Base-by-base conservation (phyloP, 192 early-diverging fungal genomes). In the Coemansia sp. region DNA sequence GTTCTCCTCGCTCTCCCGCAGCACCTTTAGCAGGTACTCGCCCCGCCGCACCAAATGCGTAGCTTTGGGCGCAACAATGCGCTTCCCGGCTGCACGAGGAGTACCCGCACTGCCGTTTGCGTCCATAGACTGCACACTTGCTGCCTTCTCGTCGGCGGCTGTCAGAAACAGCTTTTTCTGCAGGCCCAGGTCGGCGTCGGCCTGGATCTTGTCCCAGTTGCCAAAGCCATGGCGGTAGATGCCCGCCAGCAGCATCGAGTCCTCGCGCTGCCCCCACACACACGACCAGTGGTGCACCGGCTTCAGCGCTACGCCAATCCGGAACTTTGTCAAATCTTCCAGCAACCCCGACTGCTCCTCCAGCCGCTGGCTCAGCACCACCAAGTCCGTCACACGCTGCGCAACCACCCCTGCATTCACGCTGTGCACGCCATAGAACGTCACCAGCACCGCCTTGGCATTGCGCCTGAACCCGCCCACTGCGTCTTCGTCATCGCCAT, bases 221-320 rank as follows among this genome's bases (percentile, higher is more conserved):
- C 96, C 95, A 78, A 93, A 96, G 23, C 98, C 98, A 70, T 98
- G 88, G 55, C 85, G 83, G 73, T 94, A 93, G 48, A 98, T 89
- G 56, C 98, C 98, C 25, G 97, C 90, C 17, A 99, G 79, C 29
- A 99, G 84, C 92, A 95, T 93, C 19, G 96, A 85, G 72, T 99
- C 98, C 67, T 99, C 98, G 45, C 88, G 88, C 56, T 88, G 88
- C 4, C 89, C 86, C 98, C 98, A 99, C 24, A 79, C 41, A 48
- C 88, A 89, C 49, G 80, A 81, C 96, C 96, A 98, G 58, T 90
- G 88, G 64, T 86, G 77, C 0, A 93, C 92, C 24, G 86, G 84
- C 78, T 97, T 97, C 22, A 95, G 68, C n/a, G 83, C 73, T n/a
- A 86, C 77, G 12, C 84, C 75, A 12, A 99, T 73, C 12, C 95